These are phyloP conservation scores for Suillus hirtellus DNA, from an alignment of 768 basidiomycete species.

Conservation along the genomic window DNA sequence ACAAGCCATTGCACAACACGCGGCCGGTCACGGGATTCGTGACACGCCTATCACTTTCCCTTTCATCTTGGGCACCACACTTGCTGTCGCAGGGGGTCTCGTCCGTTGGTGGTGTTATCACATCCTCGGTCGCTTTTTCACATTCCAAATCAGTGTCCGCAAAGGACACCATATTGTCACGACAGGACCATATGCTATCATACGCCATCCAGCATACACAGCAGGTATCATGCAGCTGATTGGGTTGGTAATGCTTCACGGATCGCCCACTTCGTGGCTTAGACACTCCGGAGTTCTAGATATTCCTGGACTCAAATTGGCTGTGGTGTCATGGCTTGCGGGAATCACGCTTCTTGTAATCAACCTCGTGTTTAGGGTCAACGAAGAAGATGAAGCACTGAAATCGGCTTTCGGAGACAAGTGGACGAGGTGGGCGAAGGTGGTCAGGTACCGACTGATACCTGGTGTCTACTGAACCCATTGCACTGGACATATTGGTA, in stretches of 20 bases:
- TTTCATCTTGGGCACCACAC: conserved; percentile 24
- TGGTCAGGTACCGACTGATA: conserved; percentile 32
- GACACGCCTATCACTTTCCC: not conserved
- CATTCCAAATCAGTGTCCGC: conserved; percentile 44
- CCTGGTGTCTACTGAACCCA: conserved; percentile 30
- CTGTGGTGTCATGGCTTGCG: not conserved
- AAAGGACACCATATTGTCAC: conserved; percentile 43
- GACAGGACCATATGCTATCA: conserved; percentile 43
- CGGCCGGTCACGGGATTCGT: not conserved
- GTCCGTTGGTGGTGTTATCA: conserved; percentile 30
- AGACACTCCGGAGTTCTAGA: not conserved
- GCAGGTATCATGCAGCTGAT: conserved; percentile 22
- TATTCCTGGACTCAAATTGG: not conserved
- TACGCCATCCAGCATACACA: conserved; percentile 46
- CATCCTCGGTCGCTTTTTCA: conserved; percentile 41
- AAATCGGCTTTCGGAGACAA: not conserved
- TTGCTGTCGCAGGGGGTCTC: conserved; percentile 24
- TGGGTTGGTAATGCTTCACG: conserved; percentile 8
- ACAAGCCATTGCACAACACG: not conserved
- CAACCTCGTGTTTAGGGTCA: not conserved
- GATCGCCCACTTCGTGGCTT: conserved; percentile 14
- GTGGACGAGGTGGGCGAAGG: conserved; percentile 23
- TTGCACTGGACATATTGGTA: too few relatives aligned
- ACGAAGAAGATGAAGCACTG: not conserved
- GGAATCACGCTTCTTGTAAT: not conserved